Evolutionary conservation across 768 basidiomycete genomes (phyloP).

Genomic region (Tricholoma furcatifolium): DNA sequence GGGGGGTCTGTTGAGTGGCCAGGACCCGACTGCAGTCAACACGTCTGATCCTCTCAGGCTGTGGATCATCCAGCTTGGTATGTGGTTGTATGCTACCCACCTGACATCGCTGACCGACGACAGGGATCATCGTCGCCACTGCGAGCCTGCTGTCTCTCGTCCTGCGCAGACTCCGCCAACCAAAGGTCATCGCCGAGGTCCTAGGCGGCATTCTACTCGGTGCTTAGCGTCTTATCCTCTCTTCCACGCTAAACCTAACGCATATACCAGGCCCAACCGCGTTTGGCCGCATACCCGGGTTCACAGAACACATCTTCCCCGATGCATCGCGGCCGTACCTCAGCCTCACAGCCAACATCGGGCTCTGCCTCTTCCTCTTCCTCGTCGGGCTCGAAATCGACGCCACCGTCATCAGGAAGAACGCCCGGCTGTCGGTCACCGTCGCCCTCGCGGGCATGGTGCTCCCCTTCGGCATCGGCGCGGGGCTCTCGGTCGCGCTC

Average conservation of each 20-base stretch:
- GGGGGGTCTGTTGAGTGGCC: constrained; percentile 76
- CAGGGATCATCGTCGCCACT: constrained; percentile 81
- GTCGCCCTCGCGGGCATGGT: constrained; percentile 84
- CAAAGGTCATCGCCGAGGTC: constrained; percentile 81
- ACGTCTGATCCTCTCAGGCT: constrained; percentile 66
- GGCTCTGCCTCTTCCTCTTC: constrained; percentile 86
- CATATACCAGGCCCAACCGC: constrained; percentile 45
- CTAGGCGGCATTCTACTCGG: constrained; percentile 90
- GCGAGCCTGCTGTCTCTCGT: constrained; percentile 73
- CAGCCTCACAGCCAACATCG: constrained; percentile 86
- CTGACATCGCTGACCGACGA: background rate
- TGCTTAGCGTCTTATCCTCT: constrained; percentile 47
- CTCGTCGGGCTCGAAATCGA: constrained; percentile 95
- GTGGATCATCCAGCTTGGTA: constrained; percentile 81
- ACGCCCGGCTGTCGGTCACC: constrained; percentile 62
- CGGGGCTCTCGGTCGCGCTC: constrained; percentile 58
- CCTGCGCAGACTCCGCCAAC: constrained; percentile 78
- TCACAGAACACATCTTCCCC: constrained; percentile 86
- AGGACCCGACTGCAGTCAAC: constrained; percentile 70
- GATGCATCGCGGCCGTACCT: constrained; percentile 68
- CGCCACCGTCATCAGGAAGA: constrained; percentile 69
- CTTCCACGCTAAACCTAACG: constrained; percentile 3
- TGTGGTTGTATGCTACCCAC: constrained; percentile 16
- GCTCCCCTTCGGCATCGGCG: constrained; percentile 86
- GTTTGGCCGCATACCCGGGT: constrained; percentile 77